Evolutionary conservation across 441 rosid species (phyloP).

Genomic region (Kokia cookei): DNA sequence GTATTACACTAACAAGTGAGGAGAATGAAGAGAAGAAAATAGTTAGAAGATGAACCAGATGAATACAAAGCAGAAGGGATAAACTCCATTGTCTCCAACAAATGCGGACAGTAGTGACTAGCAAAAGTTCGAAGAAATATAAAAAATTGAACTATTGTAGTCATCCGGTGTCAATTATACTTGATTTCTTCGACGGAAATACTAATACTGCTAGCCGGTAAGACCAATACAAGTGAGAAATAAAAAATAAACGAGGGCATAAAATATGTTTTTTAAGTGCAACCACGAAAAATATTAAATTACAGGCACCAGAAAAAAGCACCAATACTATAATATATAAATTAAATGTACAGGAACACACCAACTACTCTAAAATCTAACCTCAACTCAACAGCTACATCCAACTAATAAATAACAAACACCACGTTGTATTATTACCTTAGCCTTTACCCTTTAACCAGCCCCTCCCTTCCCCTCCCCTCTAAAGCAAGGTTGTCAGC

Average conservation of each 20-base stretch:
- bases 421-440: background rate
- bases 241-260: background rate
- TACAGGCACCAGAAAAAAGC: background rate
- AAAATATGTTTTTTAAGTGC: background rate
- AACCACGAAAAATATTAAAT: background rate
- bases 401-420: background rate
- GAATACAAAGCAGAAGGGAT: too few species aligned
- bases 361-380: background rate
- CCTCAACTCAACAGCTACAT: background rate
- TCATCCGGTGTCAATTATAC: too few species aligned
- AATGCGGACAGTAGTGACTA: too few species aligned
- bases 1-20: too few species aligned
- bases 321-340: background rate
- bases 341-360: background rate
- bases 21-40: too few species aligned
- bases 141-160: too few species aligned
- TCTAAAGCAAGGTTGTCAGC: background rate
- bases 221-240: too few species aligned
- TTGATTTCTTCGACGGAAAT: too few species aligned
- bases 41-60: too few species aligned
- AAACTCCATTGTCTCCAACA: too few species aligned
- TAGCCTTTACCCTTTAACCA: background rate
- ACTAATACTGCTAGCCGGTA: too few species aligned
- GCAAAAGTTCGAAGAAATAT: too few species aligned
- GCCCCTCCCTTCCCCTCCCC: background rate